These are phyloP conservation scores for Malus hybrid DNA, from an alignment of 331 rosid genomes.

Conservation along the genomic window DNA sequence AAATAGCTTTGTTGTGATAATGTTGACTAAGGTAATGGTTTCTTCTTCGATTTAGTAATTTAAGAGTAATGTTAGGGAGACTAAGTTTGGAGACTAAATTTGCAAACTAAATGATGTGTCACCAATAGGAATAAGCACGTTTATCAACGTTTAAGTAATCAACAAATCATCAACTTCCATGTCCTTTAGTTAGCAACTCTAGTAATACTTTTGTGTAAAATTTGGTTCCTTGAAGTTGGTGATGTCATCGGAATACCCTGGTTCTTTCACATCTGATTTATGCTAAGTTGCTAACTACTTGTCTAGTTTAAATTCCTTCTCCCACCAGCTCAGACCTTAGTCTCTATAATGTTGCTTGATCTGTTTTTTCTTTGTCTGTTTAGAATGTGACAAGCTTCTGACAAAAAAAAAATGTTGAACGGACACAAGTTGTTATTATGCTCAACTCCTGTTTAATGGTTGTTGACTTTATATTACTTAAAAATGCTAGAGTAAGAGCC, in stretches of 20 bases:
- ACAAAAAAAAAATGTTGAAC: not conserved
- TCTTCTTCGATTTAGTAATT: not conserved
- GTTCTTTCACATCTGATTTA: not conserved
- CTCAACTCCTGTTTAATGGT: not conserved
- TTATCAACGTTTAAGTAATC: too few species aligned
- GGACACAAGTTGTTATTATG: not conserved
- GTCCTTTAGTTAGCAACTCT: not conserved
- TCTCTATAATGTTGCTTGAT: not conserved
- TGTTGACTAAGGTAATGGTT: slow-evolving; percentile 71
- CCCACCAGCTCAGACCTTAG: not conserved
- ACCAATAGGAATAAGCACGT: too few species aligned
- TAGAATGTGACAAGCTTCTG: not conserved
- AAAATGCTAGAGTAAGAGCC: slow-evolving; percentile 45
- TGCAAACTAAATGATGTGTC: too few species aligned
- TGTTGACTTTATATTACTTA: not conserved
- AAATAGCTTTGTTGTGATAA: slow-evolving; percentile 82
- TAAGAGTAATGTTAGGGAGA: too few species aligned
- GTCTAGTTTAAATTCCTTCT: not conserved
- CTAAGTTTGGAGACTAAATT: too few species aligned
- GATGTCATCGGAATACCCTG: not conserved
- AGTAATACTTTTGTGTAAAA: not conserved
- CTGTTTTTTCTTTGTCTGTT: not conserved
- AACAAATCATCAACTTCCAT: too few species aligned
- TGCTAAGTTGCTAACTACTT: not conserved
- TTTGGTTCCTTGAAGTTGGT: not conserved